Percentiles rank a stretch among this genome's conserved stretches.
These are phyloP conservation scores for Davidsoniella eucalypti DNA, from an alignment of 2,329 filamentous ascomycete species.

Conservation along the genomic window DNA sequence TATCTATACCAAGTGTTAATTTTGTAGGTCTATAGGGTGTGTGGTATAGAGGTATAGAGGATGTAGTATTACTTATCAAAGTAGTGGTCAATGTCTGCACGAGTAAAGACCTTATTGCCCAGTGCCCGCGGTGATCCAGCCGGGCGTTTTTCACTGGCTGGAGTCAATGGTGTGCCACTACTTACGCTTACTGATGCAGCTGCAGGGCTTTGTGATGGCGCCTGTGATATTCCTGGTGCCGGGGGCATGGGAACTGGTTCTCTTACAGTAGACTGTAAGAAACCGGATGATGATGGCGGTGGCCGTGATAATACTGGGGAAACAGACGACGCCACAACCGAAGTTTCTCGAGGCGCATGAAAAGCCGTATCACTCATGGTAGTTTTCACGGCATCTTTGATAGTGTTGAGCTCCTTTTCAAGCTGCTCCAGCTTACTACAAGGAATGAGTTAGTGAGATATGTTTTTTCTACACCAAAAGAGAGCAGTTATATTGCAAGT, in stretches of 20 bases:
- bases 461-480: no score
- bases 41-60: no score
- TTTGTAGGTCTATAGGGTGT: not conserved
- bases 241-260: not conserved
- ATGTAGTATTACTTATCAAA: slow-evolving; percentile 29
- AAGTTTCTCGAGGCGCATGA: not conserved
- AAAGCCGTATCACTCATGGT: slow-evolving; percentile 5
- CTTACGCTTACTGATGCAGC: not conserved
- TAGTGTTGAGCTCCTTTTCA: slow-evolving; percentile 36
- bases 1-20: slow-evolving; percentile 22
- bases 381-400: slow-evolving; percentile 33
- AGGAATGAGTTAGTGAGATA: not conserved
- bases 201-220: not conserved
- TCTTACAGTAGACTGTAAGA: not conserved
- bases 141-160: not conserved
- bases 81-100: slow-evolving; percentile 38
- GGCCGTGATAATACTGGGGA: not conserved
- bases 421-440: slow-evolving; percentile 37
- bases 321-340: not conserved
- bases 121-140: slow-evolving; percentile 16
- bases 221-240: not conserved
- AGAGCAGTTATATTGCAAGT: not conserved
- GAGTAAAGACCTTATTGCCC: slow-evolving; percentile 30
- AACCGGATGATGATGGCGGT: not conserved
- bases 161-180: not conserved